phyloP scores from a whole-genome alignment of 768 basidiomycete species.

The Xerocomellus dryophilus region DNA sequence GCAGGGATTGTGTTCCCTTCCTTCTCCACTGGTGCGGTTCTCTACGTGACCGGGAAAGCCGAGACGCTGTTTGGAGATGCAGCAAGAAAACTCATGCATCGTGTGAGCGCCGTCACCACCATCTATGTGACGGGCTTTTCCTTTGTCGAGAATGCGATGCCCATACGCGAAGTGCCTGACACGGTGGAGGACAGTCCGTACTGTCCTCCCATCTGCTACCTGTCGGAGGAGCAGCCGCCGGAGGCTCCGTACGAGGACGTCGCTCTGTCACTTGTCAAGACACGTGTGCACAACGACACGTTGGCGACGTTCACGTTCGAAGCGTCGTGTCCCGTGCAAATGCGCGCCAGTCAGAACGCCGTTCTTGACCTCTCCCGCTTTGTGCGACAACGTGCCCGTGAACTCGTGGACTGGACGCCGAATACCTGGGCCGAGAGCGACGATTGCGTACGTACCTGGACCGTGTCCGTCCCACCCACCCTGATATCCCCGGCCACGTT shows the following conservation, averaged over 20 bases:
- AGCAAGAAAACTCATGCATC: conserved; percentile 52
- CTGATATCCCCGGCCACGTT: conserved; percentile 22
- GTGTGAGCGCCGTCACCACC: conserved; percentile 43
- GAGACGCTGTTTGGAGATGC: conserved; percentile 45
- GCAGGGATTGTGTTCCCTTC: conserved; percentile 57
- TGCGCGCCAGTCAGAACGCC: conserved; percentile 47
- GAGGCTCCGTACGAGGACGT: conserved; percentile 28
- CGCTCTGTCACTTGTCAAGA: conserved; percentile 26
- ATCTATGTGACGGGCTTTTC: conserved; percentile 50
- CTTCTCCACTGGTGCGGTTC: conserved; percentile 51
- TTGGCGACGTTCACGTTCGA: conserved; percentile 57
- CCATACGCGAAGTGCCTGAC: conserved; percentile 42
- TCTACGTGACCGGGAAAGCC: conserved; percentile 60
- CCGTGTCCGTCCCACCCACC: conserved; percentile 41
- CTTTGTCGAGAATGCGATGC: conserved; percentile 52
- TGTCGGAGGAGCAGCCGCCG: conserved; percentile 45
- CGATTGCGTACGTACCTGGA: conserved; percentile 65
- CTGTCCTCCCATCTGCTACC: conserved; percentile 53
- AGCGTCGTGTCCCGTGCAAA: conserved; percentile 25
- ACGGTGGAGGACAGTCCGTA: conserved; percentile 44
- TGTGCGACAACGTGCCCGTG: conserved; percentile 44
- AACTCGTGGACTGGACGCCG: conserved; percentile 47
- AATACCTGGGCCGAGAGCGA: conserved; percentile 48
- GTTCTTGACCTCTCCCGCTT: conserved; percentile 54
- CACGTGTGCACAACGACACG: conserved; percentile 25